Base-by-base conservation (phyloP, 1,139 yeast species). In the Scheffersomyces lignicola region DNA sequence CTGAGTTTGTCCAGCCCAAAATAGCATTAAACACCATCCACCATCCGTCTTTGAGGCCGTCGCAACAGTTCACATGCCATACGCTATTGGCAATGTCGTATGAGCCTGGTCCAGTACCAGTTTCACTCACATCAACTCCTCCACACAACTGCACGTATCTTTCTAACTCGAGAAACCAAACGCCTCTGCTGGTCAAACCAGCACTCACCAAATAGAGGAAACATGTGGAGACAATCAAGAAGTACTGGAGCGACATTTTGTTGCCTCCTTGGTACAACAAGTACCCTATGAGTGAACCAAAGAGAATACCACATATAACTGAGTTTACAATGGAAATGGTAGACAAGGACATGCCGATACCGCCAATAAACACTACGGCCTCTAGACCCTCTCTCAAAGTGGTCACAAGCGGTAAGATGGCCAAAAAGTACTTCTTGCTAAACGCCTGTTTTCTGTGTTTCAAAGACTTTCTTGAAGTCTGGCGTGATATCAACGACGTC, bases 51-150 rank as follows among this genome's bases (percentile, higher is more conserved):
- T 75, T 83, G 47, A 83, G 80, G 13, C 97, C 96, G 58, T 88
- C 88, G 65, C 97, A 90, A 62, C 97, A 90, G 66, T 90, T 89
- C 27, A 90, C 97, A 64, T 90, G 97, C 97, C 97, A 90, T 2
- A 90, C 86, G 11, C 84, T 73, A 42, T 76, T 78, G 21, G 76
- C 52, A 38, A 90, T 78, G 57, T 90, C 95, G 60, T 90, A 90
- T 1, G 96, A 85, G 7, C 97, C 97, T 1, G 97, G 96, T 0
- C 97, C 97, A 36, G 80, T 76, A 5, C 97, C 97, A 8, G 79
- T 77, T 61, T 90, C 97, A 32, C 92, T 76, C 45, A 87, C 90
- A 56, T 90, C 96, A 42, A 86, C 80, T 2, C 96, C 97, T 38
- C 83, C 81, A 56, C 92, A 76, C 44, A 62, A 60, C 44, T 78